Base-by-base conservation (phyloP, 2,329 filamentous ascomycete species). In the Intubia oerlemansii region DNA sequence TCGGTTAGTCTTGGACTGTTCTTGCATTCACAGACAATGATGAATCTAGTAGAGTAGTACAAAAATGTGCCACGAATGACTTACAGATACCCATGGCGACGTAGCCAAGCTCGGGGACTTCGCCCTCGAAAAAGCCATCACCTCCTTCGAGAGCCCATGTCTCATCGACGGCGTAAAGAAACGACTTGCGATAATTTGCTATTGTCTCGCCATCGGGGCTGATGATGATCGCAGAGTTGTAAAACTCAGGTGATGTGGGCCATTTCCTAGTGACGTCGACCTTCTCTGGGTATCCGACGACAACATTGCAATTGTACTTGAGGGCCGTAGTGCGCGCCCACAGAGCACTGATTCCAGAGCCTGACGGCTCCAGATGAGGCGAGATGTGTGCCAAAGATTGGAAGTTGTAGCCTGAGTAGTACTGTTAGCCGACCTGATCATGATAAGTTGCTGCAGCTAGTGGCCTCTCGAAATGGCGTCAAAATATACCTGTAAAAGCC, bases 281-380 rank as follows among this genome's bases (percentile, higher is more conserved):
- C 39, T 62, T 66, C 32, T 88, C 79, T 0, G 79, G 78, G 31
- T 85, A 88, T 1, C 79, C 79, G 2, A 68, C 66, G 0, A 66
- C 62, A 1, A 85, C 74, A 28, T 59, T 52, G 41, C 76, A 82
- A 34, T 70, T 56, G 41, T 75, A 57, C 38, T 68, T 69, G 14
- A 66, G 52, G 0, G 79, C 78, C 0, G 59, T 65, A 0, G 60
- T 66, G 21, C 66, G 56, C 0, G 77, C 76, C 79, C 78, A 88
- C 13, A 73, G 47, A 0, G 76, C 70, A 6, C 61, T 70, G 30
- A 75, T 66, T 0, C 79, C 79, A 0, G 63, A 54, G 5, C 63
- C 60, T 0, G 64, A 64, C 1, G 57, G 62, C 42, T 88, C 79
- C 4, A 85, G 62, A 38, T 57, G 76, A 0, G 75, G 73, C 2